Base-by-base conservation (phyloP, 495 filamentous ascomycete species). In the Cryomyces minteri region DNA sequence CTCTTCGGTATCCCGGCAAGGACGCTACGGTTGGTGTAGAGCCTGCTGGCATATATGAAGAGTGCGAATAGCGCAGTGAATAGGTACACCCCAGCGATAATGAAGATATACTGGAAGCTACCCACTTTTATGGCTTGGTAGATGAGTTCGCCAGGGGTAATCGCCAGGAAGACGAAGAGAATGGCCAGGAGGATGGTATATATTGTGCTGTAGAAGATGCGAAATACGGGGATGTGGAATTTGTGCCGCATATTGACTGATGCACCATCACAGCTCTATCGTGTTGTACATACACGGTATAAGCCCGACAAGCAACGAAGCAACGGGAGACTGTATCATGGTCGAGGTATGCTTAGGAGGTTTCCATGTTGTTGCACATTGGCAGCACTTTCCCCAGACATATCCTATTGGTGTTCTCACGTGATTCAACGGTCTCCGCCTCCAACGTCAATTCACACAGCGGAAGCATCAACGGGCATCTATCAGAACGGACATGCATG, bases 71-170 rank as follows among this genome's bases (percentile, higher is more conserved):
- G 39, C 34, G 81, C 71, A 39, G 86, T 87, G 28, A 88, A 64
- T 40, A 92, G 56, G 56, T 92, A 88, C 52, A 71, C 72, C 40
- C 84, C 79, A 12, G 74, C 77, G 58, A 94, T 74, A 58, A 90
- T 74, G 64, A 94, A 84, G 52, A 93, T 74, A 31, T 68, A 14
- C 11, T 8, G 40, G 10, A n/a, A 9, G 9, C 8, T 9, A 30
- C 11, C 9, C 10, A 30, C 71, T 37, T 62, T 53, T 48, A 77
- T 72, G 52, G 81, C 79, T 63, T 94, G 84, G 54, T 77, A 78
- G 62, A 96, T 79, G 37, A 81, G 69, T 50, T 94, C 85, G 54
- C 68, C 80, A 6, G 90, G 92, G 1, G 83, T 86, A 54, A 93
- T 69, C 55, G 88, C 66, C 43, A 93, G 68, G 41, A 93, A 70